Evolutionary conservation across 2,329 filamentous ascomycete genomes (phyloP).

Genomic region (Aureobasidium pullulans): DNA sequence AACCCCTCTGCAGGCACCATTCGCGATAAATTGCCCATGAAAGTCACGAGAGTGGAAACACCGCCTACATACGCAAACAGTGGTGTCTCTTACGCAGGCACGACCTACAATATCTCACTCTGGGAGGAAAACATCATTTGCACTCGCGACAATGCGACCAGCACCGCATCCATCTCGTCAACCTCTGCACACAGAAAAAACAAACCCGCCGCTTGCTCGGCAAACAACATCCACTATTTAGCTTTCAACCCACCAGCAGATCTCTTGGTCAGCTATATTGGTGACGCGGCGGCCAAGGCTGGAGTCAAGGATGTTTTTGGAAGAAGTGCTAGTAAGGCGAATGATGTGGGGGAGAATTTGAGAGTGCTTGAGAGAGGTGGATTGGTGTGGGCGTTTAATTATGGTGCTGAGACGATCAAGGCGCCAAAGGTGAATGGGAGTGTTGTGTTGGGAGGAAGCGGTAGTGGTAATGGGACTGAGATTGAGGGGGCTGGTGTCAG

Average conservation of each 20-base stretch:
- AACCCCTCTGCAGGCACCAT: conserved; percentile 17
- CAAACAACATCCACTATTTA: conserved; percentile 18
- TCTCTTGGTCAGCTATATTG: conserved; percentile 18
- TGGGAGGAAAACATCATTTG: conserved; percentile 20
- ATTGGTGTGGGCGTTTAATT: conserved; percentile 22
- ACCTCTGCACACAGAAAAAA: conserved; percentile 18
- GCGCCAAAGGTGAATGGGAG: conserved; percentile 15
- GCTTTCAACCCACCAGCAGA: conserved; percentile 20
- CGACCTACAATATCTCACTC: conserved; percentile 17
- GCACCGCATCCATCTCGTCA: conserved; percentile 17
- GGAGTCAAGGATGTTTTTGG: conserved; percentile 18
- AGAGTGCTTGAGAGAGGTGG: conserved; percentile 18
- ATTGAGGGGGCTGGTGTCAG: conserved; percentile 18
- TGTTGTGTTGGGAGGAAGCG: conserved; percentile 16
- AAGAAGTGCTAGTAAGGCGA: conserved; percentile 13
- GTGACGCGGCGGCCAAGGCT: conserved; percentile 17
- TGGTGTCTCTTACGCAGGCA: conserved; percentile 17
- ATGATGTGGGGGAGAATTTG: conserved; percentile 20
- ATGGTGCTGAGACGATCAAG: conserved; percentile 18
- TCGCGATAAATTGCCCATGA: conserved; percentile 16
- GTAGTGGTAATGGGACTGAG: conserved; percentile 10
- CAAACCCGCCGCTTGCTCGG: conserved; percentile 19
- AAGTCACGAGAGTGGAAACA: conserved; percentile 19
- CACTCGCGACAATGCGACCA: conserved; percentile 15
- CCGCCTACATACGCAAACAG: conserved; percentile 18